Percentiles rank a stretch among this genome's conserved stretches.
phyloP scores from a whole-genome alignment of 148 eudicot genomes.

The Chenopodium formosanum region DNA sequence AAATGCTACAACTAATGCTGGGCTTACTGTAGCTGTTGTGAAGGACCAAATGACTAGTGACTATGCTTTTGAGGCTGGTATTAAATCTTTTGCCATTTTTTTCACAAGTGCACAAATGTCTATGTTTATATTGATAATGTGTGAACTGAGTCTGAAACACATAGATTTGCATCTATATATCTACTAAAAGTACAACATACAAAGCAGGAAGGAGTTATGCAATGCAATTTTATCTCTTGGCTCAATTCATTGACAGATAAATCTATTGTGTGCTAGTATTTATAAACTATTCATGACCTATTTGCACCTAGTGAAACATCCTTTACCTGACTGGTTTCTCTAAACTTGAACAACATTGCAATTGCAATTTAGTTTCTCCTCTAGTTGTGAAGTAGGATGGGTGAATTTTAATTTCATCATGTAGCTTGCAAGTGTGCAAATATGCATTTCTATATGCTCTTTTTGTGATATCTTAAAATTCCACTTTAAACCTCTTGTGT shows the following conservation, averaged over 20 bases:
- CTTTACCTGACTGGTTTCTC: constrained; percentile 10
- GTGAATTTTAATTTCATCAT: constrained; percentile 6
- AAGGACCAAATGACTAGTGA: constrained; percentile 93
- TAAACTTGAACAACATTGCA: not conserved
- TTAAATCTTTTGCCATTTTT: constrained; percentile 17
- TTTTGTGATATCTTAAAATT: not conserved
- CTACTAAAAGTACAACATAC: not conserved
- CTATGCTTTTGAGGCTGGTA: constrained; percentile 99
- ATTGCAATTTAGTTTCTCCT: not conserved
- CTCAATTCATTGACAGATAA: not conserved
- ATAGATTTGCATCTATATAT: not conserved
- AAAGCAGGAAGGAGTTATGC: not conserved
- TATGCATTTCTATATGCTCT: constrained; percentile 1
- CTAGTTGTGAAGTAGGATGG: constrained; percentile 10
- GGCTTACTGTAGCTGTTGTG: constrained; percentile 97
- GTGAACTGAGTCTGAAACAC: not conserved
- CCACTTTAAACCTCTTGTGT: not conserved
- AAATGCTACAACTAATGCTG: constrained; percentile 97
- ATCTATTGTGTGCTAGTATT: not conserved
- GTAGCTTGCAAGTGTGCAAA: not conserved
- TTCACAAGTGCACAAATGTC: constrained; percentile 17
- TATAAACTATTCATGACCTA: not conserved
- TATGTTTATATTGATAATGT: not conserved
- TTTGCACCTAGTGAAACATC: constrained; percentile 1
- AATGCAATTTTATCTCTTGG: constrained; percentile 3